These are phyloP conservation scores for Claviceps arundinis DNA, from an alignment of 2,329 filamentous ascomycete genomes.

Conservation along the genomic window DNA sequence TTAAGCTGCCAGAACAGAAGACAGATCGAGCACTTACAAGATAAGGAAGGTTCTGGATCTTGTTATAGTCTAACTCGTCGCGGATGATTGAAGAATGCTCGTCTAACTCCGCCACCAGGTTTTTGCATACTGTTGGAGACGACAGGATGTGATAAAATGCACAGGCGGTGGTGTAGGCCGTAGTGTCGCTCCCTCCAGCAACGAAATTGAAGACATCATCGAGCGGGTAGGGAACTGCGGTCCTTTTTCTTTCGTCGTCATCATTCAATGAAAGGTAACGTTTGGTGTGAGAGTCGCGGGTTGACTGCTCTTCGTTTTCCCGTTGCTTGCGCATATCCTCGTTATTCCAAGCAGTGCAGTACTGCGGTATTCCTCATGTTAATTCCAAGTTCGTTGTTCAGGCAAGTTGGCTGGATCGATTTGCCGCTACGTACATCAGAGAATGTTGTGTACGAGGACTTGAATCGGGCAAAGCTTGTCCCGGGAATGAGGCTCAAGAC, in stretches of 20 bases:
- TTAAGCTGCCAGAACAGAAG: not conserved
- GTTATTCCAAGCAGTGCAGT: not conserved
- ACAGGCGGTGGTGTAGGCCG: not conserved
- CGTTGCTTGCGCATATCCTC: not conserved
- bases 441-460: not conserved
- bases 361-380: not conserved
- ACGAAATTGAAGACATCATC: constrained; percentile 1
- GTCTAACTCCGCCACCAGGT: not conserved
- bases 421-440: not conserved
- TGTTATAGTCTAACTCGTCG: not conserved
- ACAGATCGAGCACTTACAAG: not conserved
- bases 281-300: not conserved
- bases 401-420: too few relatives aligned
- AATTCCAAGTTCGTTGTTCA: too few relatives aligned
- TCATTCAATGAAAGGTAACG: not conserved
- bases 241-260: not conserved
- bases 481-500: not conserved
- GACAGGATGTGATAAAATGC: constrained; percentile 1
- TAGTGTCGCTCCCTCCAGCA: constrained; percentile 1
- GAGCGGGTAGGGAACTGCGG: not conserved
- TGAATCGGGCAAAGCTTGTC: not conserved
- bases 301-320: not conserved
- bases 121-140: not conserved
- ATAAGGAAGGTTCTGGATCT: not conserved
- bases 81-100: not conserved